Percentiles rank a stretch among this genome's conserved stretches.
Conservation (phyloP, 2,329 filamentous ascomycete genomes). For the Helotiales sp. region DNA sequence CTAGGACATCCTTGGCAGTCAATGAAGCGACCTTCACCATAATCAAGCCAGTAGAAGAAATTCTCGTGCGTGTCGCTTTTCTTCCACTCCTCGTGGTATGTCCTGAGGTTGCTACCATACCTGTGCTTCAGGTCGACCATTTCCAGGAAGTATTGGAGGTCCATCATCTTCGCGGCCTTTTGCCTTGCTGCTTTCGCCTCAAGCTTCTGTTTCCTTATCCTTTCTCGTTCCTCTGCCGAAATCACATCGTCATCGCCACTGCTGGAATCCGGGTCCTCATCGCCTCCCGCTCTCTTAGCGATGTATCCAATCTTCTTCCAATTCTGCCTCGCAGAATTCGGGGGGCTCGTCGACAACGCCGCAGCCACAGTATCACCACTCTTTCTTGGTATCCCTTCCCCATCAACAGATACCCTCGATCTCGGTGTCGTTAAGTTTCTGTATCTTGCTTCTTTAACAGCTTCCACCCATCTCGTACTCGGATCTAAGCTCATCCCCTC, state of each 20-base stretch:
- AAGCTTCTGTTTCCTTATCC: slow-evolving; percentile 44
- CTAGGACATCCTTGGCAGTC: slow-evolving; percentile 73
- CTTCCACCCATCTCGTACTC: slow-evolving; percentile 39
- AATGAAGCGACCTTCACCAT: slow-evolving; percentile 70
- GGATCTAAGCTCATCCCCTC: slow-evolving; percentile 59
- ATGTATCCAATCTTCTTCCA: slow-evolving; percentile 76
- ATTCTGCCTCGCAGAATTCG: slow-evolving; percentile 56
- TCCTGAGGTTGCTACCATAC: slow-evolving; percentile 78
- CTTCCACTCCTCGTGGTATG: slow-evolving; percentile 86
- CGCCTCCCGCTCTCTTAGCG: slow-evolving; percentile 69
- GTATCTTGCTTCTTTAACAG: slow-evolving; percentile 57
- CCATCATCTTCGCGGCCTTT: slow-evolving; percentile 75
- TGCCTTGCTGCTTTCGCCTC: slow-evolving; percentile 48
- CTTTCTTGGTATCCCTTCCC: not conserved
- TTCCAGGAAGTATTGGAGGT: slow-evolving; percentile 78
- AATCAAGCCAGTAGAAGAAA: slow-evolving; percentile 93
- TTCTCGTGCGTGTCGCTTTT: slow-evolving; percentile 75
- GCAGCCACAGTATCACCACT: slow-evolving; percentile 12
- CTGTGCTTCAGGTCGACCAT: slow-evolving; percentile 87
- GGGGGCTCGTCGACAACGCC: not conserved
- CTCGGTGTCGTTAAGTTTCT: slow-evolving; percentile 48
- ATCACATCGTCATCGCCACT: slow-evolving; percentile 26
- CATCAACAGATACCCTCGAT: slow-evolving; percentile 25
- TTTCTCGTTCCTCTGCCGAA: slow-evolving; percentile 39
- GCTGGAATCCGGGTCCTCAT: slow-evolving; percentile 47